A percentile compares a stretch with the other conserved stretches of the same genome.
Conservation (phyloP, 306 rosid genomes). For the Corylus americana region DNA sequence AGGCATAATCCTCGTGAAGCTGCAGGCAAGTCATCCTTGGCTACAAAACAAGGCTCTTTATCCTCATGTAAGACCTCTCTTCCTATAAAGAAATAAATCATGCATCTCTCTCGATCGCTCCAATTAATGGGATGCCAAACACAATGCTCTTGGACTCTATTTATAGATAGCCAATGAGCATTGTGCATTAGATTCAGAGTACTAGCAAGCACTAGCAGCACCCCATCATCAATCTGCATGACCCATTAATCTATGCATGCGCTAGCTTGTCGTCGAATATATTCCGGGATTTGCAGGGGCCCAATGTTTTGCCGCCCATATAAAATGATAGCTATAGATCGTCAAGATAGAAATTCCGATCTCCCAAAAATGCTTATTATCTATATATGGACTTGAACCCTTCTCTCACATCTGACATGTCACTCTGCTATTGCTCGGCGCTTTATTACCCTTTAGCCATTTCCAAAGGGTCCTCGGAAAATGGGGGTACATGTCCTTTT, state of each 20-base stretch:
- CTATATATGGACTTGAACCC: neutral
- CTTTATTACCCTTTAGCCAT: no score
- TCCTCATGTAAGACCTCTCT: slow-evolving; percentile 53
- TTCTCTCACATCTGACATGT: slow-evolving; percentile 20
- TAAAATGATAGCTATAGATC: slow-evolving; percentile 20
- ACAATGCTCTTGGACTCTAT: slow-evolving; percentile 6
- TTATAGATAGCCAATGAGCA: slow-evolving; percentile 29
- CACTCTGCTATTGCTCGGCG: slow-evolving; percentile 28
- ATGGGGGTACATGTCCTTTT: no score
- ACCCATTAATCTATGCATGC: slow-evolving; percentile 18
- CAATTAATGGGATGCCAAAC: neutral
- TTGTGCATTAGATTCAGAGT: slow-evolving; percentile 6
- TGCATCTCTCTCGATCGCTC: no score
- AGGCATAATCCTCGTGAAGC: slow-evolving; percentile 20
- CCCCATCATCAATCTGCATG: neutral
- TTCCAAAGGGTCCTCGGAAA: no score
- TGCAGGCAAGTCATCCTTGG: slow-evolving; percentile 73
- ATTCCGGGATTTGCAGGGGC: slow-evolving; percentile 42
- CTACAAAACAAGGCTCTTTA: slow-evolving; percentile 57
- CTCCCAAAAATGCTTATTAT: slow-evolving; percentile 22
- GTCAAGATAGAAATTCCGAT: neutral
- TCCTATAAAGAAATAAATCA: slow-evolving; percentile 11
- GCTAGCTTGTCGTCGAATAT: slow-evolving; percentile 31
- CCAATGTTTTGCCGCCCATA: slow-evolving; percentile 36
- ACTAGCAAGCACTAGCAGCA: no score